Conservation (phyloP, 2,329 filamentous ascomycete genomes). For the Fusarium sp. region DNA sequence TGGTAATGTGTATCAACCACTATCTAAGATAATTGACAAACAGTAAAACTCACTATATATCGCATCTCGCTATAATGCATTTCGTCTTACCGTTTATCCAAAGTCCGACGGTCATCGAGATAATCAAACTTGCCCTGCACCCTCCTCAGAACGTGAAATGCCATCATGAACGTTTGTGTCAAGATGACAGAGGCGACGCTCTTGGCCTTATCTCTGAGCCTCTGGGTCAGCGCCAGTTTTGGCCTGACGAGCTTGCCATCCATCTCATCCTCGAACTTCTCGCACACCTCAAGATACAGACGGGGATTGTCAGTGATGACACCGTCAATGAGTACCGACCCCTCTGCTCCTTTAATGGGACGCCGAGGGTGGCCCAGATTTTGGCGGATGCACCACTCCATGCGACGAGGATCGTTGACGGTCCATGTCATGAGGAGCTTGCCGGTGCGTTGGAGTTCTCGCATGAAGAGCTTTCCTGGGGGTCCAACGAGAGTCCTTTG, state of each 20-base stretch:
- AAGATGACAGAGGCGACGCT: conserved; percentile 33
- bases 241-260: conserved; percentile 41
- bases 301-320: conserved; percentile 88
- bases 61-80: not conserved
- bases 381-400: conserved; percentile 79
- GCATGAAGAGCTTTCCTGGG: conserved; percentile 73
- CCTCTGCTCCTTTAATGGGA: not conserved
- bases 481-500: conserved; percentile 75
- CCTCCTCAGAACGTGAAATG: conserved; percentile 43
- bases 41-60: too few relatives aligned
- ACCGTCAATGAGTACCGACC: conserved; percentile 69
- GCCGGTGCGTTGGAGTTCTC: conserved; percentile 59
- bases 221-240: conserved; percentile 21
- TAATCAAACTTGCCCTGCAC: conserved; percentile 47
- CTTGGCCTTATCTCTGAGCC: conserved; percentile 26
- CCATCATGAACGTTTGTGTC: conserved; percentile 38
- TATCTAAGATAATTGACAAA: too few relatives aligned
- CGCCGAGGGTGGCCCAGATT: conserved; percentile 51
- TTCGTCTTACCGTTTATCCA: conserved; percentile 29
- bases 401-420: conserved; percentile 80
- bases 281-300: conserved; percentile 71
- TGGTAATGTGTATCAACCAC: not conserved
- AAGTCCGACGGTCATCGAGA: conserved; percentile 34
- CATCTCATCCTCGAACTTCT: conserved; percentile 52
- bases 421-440: conserved; percentile 84